Percentiles rank a stretch among this genome's conserved stretches.
These are phyloP conservation scores for Agapanthus africanus DNA, from an alignment of 106 monocot genomes.

Conservation along the genomic window DNA sequence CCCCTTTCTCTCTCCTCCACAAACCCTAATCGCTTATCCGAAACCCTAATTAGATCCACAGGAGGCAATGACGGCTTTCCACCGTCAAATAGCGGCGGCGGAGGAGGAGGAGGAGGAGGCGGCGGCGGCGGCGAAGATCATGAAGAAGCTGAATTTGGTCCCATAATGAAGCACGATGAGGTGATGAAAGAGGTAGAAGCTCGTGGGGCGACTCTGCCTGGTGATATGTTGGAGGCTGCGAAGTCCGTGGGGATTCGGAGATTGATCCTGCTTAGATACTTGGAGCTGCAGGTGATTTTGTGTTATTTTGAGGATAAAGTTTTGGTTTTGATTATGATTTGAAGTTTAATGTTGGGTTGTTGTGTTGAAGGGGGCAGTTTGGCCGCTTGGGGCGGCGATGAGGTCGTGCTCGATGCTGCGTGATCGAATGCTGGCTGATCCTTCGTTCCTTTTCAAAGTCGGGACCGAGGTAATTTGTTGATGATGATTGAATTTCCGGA, in stretches of 20 bases:
- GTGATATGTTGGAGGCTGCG: constrained; percentile 68
- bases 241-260: constrained; percentile 37
- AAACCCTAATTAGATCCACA: background rate
- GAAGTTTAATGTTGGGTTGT: background rate
- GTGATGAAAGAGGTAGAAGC: constrained; percentile 42
- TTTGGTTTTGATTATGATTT: background rate
- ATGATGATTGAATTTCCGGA: background rate
- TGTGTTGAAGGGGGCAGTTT: constrained; percentile 33
- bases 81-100: constrained; percentile 5
- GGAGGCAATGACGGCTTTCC: constrained; percentile 4
- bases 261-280: constrained; percentile 37
- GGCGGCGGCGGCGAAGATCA: constrained; percentile 20
- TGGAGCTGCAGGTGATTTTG: constrained; percentile 50
- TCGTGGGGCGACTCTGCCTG: constrained; percentile 44
- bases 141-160: constrained; percentile 64
- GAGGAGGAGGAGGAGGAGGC: constrained; percentile 28
- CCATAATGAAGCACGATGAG: constrained; percentile 54
- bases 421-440: constrained; percentile 79
- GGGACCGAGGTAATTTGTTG: constrained; percentile 56
- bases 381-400: constrained; percentile 55
- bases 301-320: constrained; percentile 20
- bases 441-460: constrained; percentile 76
- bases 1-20: background rate
- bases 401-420: constrained; percentile 50
- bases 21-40: background rate